Evolutionary conservation across 2,329 filamentous ascomycete genomes (phyloP), one percentile per base, ranked within the genome.

Genomic region (Leptographium lundbergii): DNA sequence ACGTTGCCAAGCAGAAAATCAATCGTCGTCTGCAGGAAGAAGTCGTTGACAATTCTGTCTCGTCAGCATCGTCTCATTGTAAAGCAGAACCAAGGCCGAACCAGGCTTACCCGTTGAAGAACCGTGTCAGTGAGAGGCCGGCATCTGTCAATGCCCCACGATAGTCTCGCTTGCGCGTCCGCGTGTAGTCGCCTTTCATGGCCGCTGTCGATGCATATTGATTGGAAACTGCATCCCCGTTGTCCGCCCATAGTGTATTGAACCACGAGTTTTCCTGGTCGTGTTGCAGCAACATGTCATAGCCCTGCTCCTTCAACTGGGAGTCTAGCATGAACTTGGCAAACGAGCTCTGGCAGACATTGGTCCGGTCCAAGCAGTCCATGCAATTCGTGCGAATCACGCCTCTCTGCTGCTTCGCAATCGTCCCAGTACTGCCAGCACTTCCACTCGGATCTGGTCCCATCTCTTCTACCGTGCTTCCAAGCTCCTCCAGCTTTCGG

Each of bases 321-420:
- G 79, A 70, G 64, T 96, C 90, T 2, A 99, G 77, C 64, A 89
- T 88, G 67, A 87, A 84, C 67, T 90, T 88, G 6, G 83, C 94
- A 69, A 91, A 91, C 0, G 91, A 94, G 67, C 89, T 95, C 71
- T 97, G 92, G 48, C 91, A 91, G 25, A 99, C 91, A 65, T 97
- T 97, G 2, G 94, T 99, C 25, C 94, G 84, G 69, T 99, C 94
- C 11, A 99, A 76, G 66, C 94, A 99, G 68, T 99, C 94, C 94
- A 99, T 97, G 71, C 94, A 99, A 68, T 99, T 99, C 1, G 91
- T 96, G 59, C 94, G 81, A n/a, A 97, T 70, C 7, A 95, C 82
- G 1, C 91, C 91, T 29, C 75, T 77, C 69, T 96, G 91, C 54
- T 69, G 74, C 5, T 68, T 65, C 19, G 72, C 65, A 17, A 80